Base-by-base conservation (phyloP, 306 rosid genomes). In the Abrus precatorius region DNA sequence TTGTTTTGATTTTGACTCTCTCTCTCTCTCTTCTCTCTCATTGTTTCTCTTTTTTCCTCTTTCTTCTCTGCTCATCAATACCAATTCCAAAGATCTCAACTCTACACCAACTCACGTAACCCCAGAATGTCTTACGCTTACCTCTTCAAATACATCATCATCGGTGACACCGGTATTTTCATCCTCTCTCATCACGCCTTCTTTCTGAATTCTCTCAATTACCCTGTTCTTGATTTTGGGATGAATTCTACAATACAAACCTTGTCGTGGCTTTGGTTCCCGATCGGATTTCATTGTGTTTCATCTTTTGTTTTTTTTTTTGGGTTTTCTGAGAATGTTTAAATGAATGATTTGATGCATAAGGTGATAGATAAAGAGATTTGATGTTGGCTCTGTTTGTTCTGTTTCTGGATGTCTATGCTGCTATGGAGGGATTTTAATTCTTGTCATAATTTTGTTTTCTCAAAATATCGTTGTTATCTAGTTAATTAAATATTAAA, bases 91-190 rank as follows among this genome's bases (percentile, higher is more conserved):
- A 70, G 76, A 78, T 83, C 83, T 78, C 70, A 78, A 61, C 66
- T 70, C 43, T 4, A 36, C 0, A 4, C 40, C 4, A 2, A 36
- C 40, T 2, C 40, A 36, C 40, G 40, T 36, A 36, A 36, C 40
- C 40, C 5, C 11, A 79, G 13, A 36, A 90, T 95, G 99, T 95
- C 98, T 45, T 95, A 95, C 93, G 99, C 97, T 0, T 95, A 95
- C 29, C 97, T 95, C 28, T 95, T 95, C 97, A 95, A 95, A 88
- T 95, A 95, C 85, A 95, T 95, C 89, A 95, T 95, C 87, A 95
- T 95, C 88, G 99, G 98, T 33, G 99, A 95, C 75, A 95, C 99
- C 41, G 99, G 99, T 95, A 89, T 56, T 61, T 30, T 32, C 8
- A 27, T 55, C 36, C 6, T 50, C 56, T 6, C 30, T 32, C 7